Evolutionary conservation across 1,284 basidiomycete species (phyloP), one percentile per base, ranked within the genome.

Genomic region (Trichosporon coremiiforme): DNA sequence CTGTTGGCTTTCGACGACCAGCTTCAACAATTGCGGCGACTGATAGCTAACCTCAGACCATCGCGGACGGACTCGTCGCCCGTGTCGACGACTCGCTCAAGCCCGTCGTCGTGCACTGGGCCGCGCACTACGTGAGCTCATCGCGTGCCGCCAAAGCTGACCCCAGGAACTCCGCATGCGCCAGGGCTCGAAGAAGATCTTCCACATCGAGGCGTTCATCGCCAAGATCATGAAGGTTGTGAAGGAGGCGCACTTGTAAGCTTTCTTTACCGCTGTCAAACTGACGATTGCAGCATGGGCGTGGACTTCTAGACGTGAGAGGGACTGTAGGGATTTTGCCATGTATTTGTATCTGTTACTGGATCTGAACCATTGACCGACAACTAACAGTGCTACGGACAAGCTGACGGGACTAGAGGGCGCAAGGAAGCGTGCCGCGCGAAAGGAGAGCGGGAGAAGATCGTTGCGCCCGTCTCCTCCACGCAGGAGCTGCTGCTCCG

Each of bases 81-180:
- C 88, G 89, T 71, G 93, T 97, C 38, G 94, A 97, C 81, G 94
- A 96, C 78, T 87, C 87, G 66, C 81, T 98, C 71, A 95, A 94
- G 83, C 89, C 90, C 0, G 93, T 96, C 76, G 89, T 97, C 74
- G 91, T 96, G 86, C 93, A 96, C 79, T 97, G 94, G 94, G 94
- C 96, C 2, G 94, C 97, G 12, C 90, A 97, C 78, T 99, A 98
- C 82, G 94, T 94, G 79, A 74, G 92, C 79, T 2, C 15, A 7
- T 2, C 15, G 13, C 4, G 57, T 15, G 29, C 10, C 25, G 7
- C 0, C 10, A 4, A 8, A n/a, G 9, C 17, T 33, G 36, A 50
- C 17, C 60, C 53, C 75, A 96, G 94, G 94, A 98, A 85, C 87
- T 91, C 57, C 89, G 95, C 29, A 92, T 97, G 91, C 88, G 93